These are phyloP conservation scores for Arabidopsis hybrid DNA, from an alignment of 441 rosid genomes.

Conservation along the genomic window DNA sequence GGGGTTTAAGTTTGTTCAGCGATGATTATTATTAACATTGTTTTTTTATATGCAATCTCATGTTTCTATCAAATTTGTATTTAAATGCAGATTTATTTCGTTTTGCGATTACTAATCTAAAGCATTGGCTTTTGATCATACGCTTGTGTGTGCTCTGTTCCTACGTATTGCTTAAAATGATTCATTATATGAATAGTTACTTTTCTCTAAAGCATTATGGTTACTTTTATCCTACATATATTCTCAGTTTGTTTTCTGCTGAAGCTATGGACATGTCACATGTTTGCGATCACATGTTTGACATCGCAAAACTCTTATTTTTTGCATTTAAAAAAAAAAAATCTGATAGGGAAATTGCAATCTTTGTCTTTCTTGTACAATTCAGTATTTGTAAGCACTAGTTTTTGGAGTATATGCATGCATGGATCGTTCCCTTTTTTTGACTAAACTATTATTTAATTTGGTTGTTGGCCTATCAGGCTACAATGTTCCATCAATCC, in stretches of 20 bases:
- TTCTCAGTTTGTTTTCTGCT: neutral
- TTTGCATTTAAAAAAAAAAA: neutral
- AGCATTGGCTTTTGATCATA: neutral
- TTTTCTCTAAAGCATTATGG: too few relatives aligned
- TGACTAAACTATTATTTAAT: conserved; percentile 7
- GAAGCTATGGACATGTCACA: neutral
- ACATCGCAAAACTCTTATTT: neutral
- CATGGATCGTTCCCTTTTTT: conserved; percentile 33
- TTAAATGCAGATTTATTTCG: conserved; percentile 5
- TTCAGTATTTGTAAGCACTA: neutral
- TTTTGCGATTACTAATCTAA: conserved; percentile 4
- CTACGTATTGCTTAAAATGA: neutral
- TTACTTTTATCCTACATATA: too few relatives aligned
- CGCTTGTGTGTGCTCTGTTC: conserved; percentile 13
- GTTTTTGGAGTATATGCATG: conserved; percentile 27
- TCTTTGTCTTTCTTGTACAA: neutral
- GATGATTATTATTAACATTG: conserved; percentile 5
- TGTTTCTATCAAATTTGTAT: neutral
- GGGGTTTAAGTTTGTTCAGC: neutral
- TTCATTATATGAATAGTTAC: too few relatives aligned
- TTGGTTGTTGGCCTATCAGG: conserved; percentile 44
- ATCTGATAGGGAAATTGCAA: neutral
- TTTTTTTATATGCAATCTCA: neutral
- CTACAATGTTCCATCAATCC: conserved; percentile 28
- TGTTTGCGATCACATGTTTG: neutral